Evolutionary conservation across 2,329 filamentous ascomycete species (phyloP).

Genomic region (Phaeophleospora eucalypticola): DNA sequence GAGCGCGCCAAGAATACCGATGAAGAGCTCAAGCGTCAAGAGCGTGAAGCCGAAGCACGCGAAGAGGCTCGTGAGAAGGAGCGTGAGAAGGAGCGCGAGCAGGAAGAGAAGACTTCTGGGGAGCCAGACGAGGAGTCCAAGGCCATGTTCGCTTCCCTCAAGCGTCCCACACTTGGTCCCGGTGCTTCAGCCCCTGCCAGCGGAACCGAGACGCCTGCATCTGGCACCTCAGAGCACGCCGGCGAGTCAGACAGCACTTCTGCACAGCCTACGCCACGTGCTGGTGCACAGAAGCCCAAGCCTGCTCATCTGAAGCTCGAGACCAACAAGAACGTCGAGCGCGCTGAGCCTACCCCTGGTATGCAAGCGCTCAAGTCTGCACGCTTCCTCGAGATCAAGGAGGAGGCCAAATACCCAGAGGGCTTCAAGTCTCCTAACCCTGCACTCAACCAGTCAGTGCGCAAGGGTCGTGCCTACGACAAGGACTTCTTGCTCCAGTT

Average conservation of each 20-base stretch:
- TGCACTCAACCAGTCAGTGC: constrained; percentile 72
- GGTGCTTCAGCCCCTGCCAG: constrained; percentile 33
- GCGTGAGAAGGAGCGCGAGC: constrained; percentile 15
- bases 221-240: constrained; percentile 30
- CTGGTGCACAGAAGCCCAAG: constrained; percentile 65
- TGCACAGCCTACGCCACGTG: constrained; percentile 25
- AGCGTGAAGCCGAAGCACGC: constrained; percentile 48
- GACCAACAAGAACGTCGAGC: constrained; percentile 81
- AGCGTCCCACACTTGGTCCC: constrained; percentile 48
- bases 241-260: constrained; percentile 9
- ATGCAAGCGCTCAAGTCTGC: constrained; percentile 91
- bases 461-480: constrained; percentile 87
- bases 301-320: constrained; percentile 85
- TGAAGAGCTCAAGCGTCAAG: constrained; percentile 45
- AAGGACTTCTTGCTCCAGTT: constrained; percentile 94
- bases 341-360: constrained; percentile 86
- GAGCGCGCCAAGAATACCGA: constrained; percentile 53
- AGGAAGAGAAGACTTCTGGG: constrained; percentile 19
- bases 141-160: constrained; percentile 45
- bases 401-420: constrained; percentile 70
- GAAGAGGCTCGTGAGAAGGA: constrained; percentile 42
- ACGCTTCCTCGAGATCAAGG: constrained; percentile 76
- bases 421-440: constrained; percentile 88
- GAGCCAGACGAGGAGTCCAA: constrained; percentile 39
- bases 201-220: constrained; percentile 37